phyloP scores from a whole-genome alignment of 1,284 basidiomycete species.

The Schizophyllum amplum region DNA sequence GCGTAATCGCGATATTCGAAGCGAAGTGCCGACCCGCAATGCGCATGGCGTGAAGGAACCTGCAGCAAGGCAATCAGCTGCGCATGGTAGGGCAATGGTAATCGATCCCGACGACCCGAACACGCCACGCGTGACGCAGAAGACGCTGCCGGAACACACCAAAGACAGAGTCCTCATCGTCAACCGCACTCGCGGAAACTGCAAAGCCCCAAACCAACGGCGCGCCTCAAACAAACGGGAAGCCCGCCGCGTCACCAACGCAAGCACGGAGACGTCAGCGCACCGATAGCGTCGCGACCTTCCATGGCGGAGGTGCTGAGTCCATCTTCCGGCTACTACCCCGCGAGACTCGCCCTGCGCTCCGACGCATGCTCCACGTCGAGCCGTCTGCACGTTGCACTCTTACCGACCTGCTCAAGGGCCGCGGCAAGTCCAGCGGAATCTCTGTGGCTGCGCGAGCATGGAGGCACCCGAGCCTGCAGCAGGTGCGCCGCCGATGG shows the following conservation, averaged over 20 bases:
- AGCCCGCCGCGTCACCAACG: background rate
- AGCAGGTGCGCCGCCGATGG: slow-evolving; percentile 9
- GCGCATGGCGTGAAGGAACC: background rate
- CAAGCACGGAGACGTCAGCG: slow-evolving; percentile 34
- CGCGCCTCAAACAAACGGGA: background rate
- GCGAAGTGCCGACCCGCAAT: background rate
- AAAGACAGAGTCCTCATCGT: background rate
- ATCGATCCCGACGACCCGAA: background rate
- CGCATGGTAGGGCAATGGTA: background rate
- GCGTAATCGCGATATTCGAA: too few species aligned
- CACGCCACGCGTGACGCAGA: background rate
- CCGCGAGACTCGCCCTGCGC: slow-evolving; percentile 81
- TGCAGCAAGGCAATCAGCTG: background rate
- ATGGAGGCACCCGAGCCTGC: slow-evolving; percentile 25
- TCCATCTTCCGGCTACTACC: slow-evolving; percentile 97
- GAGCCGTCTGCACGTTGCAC: slow-evolving; percentile 89
- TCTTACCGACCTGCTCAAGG: slow-evolving; percentile 86
- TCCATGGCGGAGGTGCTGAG: slow-evolving; percentile 84
- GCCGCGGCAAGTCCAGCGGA: slow-evolving; percentile 65
- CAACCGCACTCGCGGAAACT: background rate
- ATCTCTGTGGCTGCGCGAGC: slow-evolving; percentile 66
- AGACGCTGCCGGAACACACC: background rate
- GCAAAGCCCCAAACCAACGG: background rate
- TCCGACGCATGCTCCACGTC: slow-evolving; percentile 91
- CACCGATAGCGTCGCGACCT: slow-evolving; percentile 63